Percentiles rank a stretch among this genome's conserved stretches.
phyloP scores from a whole-genome alignment of 805 yeast genomes.

The Candida odintsovae region DNA sequence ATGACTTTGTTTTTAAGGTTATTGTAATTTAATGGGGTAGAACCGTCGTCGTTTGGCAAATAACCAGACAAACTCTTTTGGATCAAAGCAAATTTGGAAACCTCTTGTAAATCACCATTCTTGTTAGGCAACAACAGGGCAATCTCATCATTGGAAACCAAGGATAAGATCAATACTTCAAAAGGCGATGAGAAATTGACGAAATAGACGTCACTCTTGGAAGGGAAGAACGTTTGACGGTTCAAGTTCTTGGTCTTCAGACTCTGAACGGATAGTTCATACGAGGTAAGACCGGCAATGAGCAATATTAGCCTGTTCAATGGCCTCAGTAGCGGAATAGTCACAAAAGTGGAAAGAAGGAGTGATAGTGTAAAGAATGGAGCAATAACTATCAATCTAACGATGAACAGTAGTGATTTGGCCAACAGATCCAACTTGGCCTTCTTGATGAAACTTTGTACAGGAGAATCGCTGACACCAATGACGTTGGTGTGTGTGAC shows the following conservation, averaged over 20 bases:
- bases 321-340: not conserved
- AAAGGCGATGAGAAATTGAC: conserved; percentile 43
- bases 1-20: conserved; percentile 36
- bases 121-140: conserved; percentile 31
- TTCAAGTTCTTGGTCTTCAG: conserved; percentile 14
- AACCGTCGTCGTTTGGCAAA: not conserved
- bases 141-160: conserved; percentile 23
- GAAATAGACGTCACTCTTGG: conserved; percentile 35
- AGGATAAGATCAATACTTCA: conserved; percentile 35
- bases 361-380: conserved; percentile 25
- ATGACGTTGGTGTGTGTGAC: conserved; percentile 23
- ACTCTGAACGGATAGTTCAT: conserved; percentile 18
- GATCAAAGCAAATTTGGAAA: conserved; percentile 27
- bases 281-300: conserved; percentile 10
- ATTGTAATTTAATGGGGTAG: conserved; percentile 9
- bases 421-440: conserved; percentile 3
- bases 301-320: conserved; percentile 14
- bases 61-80: conserved; percentile 19
- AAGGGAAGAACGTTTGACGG: conserved; percentile 27
- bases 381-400: conserved; percentile 12
- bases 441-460: conserved; percentile 1
- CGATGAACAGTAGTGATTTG: conserved; percentile 18
- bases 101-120: conserved; percentile 25
- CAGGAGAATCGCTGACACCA: conserved; percentile 7
- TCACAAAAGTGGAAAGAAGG: conserved; percentile 5